Conservation (phyloP, 140 eudicot species). For the Eryngium alpinum region DNA sequence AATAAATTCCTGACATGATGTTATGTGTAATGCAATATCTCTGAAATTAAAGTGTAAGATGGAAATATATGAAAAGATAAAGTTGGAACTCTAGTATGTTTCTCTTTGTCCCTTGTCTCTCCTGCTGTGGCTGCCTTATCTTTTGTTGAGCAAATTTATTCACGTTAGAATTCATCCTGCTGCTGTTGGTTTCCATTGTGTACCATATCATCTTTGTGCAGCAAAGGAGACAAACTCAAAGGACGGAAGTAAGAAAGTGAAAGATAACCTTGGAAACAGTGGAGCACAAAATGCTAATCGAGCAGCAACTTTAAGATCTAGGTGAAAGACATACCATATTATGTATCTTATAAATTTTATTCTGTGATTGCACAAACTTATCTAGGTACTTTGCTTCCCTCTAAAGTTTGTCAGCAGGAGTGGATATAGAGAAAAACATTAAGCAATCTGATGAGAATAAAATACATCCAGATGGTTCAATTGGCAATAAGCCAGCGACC, state of each 20-base stretch:
- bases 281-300: conserved; percentile 19
- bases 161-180: neutral
- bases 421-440: conserved; percentile 15
- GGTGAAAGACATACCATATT: conserved; percentile 10
- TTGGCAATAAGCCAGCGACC: conserved; percentile 5
- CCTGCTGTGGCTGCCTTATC: neutral
- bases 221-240: conserved; percentile 18
- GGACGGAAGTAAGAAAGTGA: conserved; percentile 2
- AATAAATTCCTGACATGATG: neutral
- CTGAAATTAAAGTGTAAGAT: neutral
- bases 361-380: neutral
- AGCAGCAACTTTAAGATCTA: conserved; percentile 15
- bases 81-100: neutral
- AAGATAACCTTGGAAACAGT: neutral
- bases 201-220: conserved; percentile 6
- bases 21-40: neutral
- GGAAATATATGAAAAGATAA: neutral
- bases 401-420: conserved; percentile 24
- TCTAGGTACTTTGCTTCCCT: neutral
- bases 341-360: neutral
- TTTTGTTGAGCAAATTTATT: neutral
- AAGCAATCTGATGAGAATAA: conserved; percentile 5
- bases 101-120: neutral
- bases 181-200: neutral
- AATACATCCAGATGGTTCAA: neutral